Evolutionary conservation across 768 basidiomycete genomes (phyloP).

Genomic region (Udeniomyces megalosporus): DNA sequence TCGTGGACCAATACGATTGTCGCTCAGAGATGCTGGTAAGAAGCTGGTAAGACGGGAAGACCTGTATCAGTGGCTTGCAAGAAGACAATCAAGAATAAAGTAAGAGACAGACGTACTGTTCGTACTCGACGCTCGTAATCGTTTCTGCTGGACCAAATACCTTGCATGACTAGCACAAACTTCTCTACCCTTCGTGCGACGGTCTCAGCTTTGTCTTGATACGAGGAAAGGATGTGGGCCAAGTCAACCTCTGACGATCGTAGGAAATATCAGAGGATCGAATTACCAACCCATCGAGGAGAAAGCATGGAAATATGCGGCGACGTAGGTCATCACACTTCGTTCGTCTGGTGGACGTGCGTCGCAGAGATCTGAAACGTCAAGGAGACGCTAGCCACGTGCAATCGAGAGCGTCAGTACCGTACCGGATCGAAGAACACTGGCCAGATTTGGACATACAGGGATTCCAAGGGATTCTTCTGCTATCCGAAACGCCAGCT

Average conservation of each 20-base stretch:
- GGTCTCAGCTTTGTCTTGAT: conserved; percentile 78
- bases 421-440: too few species aligned
- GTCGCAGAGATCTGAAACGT: conserved; percentile 89
- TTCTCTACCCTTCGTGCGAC: conserved; percentile 85
- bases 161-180: conserved; percentile 84
- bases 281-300: conserved; percentile 68
- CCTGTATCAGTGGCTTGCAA: not conserved
- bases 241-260: conserved; percentile 1
- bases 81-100: not conserved
- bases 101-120: conserved; percentile 35
- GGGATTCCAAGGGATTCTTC: conserved; percentile 80
- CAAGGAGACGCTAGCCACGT: conserved; percentile 60
- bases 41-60: conserved; percentile 18
- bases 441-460: conserved; percentile 38
- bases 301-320: conserved; percentile 95
- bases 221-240: not conserved
- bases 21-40: conserved; percentile 50
- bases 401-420: conserved; percentile 6
- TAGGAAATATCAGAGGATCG: too few species aligned
- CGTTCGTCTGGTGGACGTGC: conserved; percentile 79
- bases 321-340: conserved; percentile 41
- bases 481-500: conserved; percentile 72
- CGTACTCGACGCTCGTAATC: conserved; percentile 82
- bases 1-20: conserved; percentile 53
- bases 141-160: conserved; percentile 44